Evolutionary conservation across 163 green algal species (phyloP), one percentile per base, ranked within the genome.

Genomic region (Prototheca wickerhamii): DNA sequence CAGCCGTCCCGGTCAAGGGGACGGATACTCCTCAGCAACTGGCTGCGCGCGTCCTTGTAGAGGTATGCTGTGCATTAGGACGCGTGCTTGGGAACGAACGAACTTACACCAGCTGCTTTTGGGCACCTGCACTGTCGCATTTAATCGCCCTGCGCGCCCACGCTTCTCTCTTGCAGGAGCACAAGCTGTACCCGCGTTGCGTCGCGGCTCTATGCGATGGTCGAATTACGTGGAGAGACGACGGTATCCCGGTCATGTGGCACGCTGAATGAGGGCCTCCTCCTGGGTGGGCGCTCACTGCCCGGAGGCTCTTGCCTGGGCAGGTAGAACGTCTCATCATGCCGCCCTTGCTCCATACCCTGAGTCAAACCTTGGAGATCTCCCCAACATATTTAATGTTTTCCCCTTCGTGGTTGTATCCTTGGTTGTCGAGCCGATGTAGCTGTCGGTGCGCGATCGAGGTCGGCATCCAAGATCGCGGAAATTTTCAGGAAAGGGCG

Each of bases 141-240:
- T 15, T 30, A 3, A 12, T 30, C 28, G 42, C 1, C 6, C 35
- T 4, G 3, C 37, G 8, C 34, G 7, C 37, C 35, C 12, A 12
- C 35, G 21, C 17, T 18, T 62, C 21, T 10, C 29, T 15, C 51
- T 3, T 62, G 35, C 70, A 90, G 77, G 88, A 96, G 79, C 91
- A 96, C 69, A 30, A 76, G 58, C 30, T 98, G 58, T 98, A 96
- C 67, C 84, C 88, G 0, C 43, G 86, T 53, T 91, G 87, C 25
- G 86, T 96, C 54, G 74, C 86, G 32, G 92, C 92, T 37, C 71
- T 98, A 49, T 87, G 84, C 51, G 90, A 96, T 26, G 86, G 80
- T 5, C 76, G 92, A 6, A 80, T 98, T 26, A 78, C 71, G 3
- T 98, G 88, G 86, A 76, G 89, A 30, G 82, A 93, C 20, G 89